Base-by-base conservation (phyloP, 2,329 filamentous ascomycete genomes). In the Cercospora sesami region DNA sequence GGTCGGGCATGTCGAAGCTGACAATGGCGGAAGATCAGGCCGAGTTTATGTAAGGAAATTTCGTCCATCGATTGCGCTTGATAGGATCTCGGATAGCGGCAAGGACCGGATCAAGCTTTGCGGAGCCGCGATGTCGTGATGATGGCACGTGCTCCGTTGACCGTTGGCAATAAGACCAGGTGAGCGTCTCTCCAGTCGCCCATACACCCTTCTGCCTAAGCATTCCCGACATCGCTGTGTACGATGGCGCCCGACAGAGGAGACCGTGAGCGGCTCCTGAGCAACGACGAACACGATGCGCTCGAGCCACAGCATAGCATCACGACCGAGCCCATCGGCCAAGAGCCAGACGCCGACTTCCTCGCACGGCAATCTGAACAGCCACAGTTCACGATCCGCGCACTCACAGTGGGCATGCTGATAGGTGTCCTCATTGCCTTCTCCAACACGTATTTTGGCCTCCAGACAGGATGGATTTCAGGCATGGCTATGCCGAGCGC, bases 381-480 rank as follows among this genome's bases (percentile, higher is more conserved):
- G 69, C 81, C 83, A 5, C 87, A 87, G 58, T 97, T 99, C 81
- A 98, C 95, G 0, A 67, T 90, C 28, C 90, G 95, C 65, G 93
- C 93, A 61, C 85, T 98, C 45, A 77, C 88, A 5, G 92, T 92
- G 30, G 95, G 95, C 16, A 84, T 96, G 5, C 82, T 87, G 3
- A 95, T 99, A 71, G 95, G 95, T 48, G 87, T 95, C 4, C 84
- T 98, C 65, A 97, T 98, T 76, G 95, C 92, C 77, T 97, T 97
- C 79, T 96, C 92, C 63, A 99, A 99, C 78, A 97, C 96, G 84
- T 99, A 98, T 80, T 99, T 99, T 78, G 95, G 95, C n/a, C 84
- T 99, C 33, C 95, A 98, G 81, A 96, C 92, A 30, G 89, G 89
- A 72, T 91, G 89, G 89, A 87, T 92, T 42, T 88, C 90, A 75